These are phyloP conservation scores for Naganishia antarctica DNA, from an alignment of 768 basidiomycete genomes.

Conservation along the genomic window DNA sequence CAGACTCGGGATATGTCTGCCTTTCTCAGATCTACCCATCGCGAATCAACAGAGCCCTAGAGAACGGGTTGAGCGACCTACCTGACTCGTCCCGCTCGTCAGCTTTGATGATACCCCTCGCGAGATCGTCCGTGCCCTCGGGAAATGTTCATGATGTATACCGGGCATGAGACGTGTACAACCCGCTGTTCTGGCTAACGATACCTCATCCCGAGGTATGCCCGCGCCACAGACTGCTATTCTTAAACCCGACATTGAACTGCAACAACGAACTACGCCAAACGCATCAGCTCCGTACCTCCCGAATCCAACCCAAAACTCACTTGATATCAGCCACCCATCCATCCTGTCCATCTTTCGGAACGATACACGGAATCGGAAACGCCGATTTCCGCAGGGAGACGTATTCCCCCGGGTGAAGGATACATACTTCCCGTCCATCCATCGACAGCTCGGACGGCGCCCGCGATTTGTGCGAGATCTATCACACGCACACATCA, in stretches of 20 bases:
- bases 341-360: constrained; percentile 65
- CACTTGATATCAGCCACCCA: constrained; percentile 90
- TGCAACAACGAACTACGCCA: constrained; percentile 69
- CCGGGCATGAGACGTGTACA: too few species aligned
- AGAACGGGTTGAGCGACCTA: too few species aligned
- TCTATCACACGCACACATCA: constrained; percentile 55
- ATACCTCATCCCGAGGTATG: constrained; percentile 28
- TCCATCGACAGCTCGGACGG: constrained; percentile 90
- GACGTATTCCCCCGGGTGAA: constrained; percentile 79
- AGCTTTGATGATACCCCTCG: too few species aligned
- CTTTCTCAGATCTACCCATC: too few species aligned
- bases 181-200: too few species aligned
- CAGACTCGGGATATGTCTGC: too few species aligned
- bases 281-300: neutral
- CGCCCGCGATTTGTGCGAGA: constrained; percentile 76
- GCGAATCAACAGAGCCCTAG: too few species aligned
- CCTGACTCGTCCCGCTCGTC: too few species aligned
- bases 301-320: constrained; percentile 7
- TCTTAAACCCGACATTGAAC: constrained; percentile 82
- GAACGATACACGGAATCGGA: constrained; percentile 83
- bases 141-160: too few species aligned
- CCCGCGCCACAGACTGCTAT: constrained; percentile 42
- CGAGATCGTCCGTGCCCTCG: too few species aligned
- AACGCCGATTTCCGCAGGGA: constrained; percentile 76
- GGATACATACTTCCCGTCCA: constrained; percentile 74